Evolutionary conservation across 768 basidiomycete species (phyloP), one percentile per base, ranked within the genome.

Genomic region (Boletus pseudo-olivaceus): DNA sequence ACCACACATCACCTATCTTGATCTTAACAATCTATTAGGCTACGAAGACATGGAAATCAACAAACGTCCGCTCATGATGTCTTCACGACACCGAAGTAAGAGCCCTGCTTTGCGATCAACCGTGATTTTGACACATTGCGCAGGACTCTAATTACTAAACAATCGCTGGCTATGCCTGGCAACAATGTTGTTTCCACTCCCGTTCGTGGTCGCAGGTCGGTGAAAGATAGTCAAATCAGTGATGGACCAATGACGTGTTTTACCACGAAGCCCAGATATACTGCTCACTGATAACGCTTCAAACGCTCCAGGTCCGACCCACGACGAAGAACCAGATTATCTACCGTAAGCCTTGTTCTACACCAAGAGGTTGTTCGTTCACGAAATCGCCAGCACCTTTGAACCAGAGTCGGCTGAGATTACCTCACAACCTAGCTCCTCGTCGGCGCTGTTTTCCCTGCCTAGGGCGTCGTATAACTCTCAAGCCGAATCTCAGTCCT

Each of bases 391-490:
- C 12, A 65, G 63, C 7, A 66, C 53, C 29, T 59, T 63, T 49
- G 56, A 60, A 48, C 48, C 47, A 20, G 57, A 60, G 20, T n/a
- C 26, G 3, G 30, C 30, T 7, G 58, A 57, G 39, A n/a, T 20
- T 15, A 23, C n/a, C 5, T 5, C 29, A 20, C 40, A 51, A 17
- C 14, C n/a, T 15, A 14, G 7, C 42, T 39, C 19, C 11, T 43
- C 34, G 3, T 35, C 40, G 6, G 47, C 10, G 9, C 37, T 11
- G 10, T 15, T 45, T 32, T 37, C 47, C 17, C 35, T 29, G 2
- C 62, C 50, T 27, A 57, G n/a, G 20, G 67, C 67, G 9, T 69
- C 63, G 2, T 61, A 61, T 49, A 50, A 49, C 29, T 59, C 55
- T 17, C 54, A 46, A 35, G 7, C 27, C 1, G 37, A 12, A 12